Percentiles rank a stretch among this genome's conserved stretches.
These are phyloP conservation scores for Diaporthe caulivora DNA, from an alignment of 2,329 filamentous ascomycete genomes.

Conservation along the genomic window DNA sequence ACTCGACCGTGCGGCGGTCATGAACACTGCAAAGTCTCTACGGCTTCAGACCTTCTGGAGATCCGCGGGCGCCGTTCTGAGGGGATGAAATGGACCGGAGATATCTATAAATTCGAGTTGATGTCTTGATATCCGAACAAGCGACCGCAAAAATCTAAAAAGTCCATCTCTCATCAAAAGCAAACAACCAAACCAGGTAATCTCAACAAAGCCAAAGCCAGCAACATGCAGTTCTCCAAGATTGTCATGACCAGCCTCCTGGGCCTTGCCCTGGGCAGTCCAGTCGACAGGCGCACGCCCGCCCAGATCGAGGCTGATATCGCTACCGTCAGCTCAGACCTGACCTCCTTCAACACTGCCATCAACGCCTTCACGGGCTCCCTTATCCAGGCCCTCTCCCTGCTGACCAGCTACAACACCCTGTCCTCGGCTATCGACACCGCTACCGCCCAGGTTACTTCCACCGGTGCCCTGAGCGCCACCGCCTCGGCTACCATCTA, in stretches of 20 bases:
- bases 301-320: slow-evolving; percentile 33
- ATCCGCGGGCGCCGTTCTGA: slow-evolving; percentile 5
- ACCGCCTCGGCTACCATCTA: slow-evolving; percentile 36
- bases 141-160: background rate
- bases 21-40: background rate
- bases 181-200: background rate
- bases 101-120: slow-evolving; percentile 9
- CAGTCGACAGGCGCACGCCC: slow-evolving; percentile 23
- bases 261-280: slow-evolving; percentile 29
- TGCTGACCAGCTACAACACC: slow-evolving; percentile 29
- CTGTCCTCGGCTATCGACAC: slow-evolving; percentile 15
- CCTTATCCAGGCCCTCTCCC: slow-evolving; percentile 25
- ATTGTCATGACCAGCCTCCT: slow-evolving; percentile 31
- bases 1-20: slow-evolving; percentile 15
- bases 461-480: slow-evolving; percentile 20
- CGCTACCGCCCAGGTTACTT: slow-evolving; percentile 31
- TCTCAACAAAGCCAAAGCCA: background rate
- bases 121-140: background rate
- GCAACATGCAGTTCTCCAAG: slow-evolving; percentile 36
- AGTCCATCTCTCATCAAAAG: background rate
- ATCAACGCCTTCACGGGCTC: slow-evolving; percentile 36
- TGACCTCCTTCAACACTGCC: slow-evolving; percentile 32
- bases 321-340: slow-evolving; percentile 24
- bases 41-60: background rate
- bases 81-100: too few relatives aligned